Base-by-base conservation (phyloP, 805 yeast genomes). In the Cyberlindnera samutprakarnensis region DNA sequence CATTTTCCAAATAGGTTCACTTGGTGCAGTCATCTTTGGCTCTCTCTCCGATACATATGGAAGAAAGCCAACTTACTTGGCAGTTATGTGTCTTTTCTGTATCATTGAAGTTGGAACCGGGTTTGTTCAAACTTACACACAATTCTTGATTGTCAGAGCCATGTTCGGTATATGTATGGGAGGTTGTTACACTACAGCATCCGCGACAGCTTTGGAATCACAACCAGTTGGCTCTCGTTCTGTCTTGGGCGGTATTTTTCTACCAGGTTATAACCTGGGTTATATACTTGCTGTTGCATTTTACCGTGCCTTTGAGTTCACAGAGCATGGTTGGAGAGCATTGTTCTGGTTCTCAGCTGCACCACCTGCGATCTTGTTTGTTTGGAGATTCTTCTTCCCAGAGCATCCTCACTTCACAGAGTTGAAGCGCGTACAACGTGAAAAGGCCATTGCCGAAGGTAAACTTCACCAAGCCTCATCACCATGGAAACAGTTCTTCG, bases 271-370 rank as follows among this genome's bases (percentile, higher is more conserved):
- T 43, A 78, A 81, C 9, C 63, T 78, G 41, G 88, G 87, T 11
- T 77, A 75, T 46, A 64, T 79, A 32, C 59, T 78, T 17, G 82
- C 75, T 2, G 78, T 73, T 19, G 58, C 74, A n/a, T 79, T 79
- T 58, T 70, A 61, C 48, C 64, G 85, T 39, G 86, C 84, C 9
- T 61, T 78, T 37, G 62, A 66, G 33, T 67, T 68, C 37, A 52
- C 68, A 5, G 46, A 56, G 4, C 71, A 75, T 40, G 68, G 71
- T 6, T 80, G 90, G 90, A 64, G 85, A 47, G 68, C 83, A 1
- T 57, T 78, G 27, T 79, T 75, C 56, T 80, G 87, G 87, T 78
- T 81, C 48, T 67, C 75, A 18, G 70, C 85, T n/a, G 78, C 78
- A 21, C 72, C 78, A 8, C 78, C 84, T 2, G 66, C 72, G 10